A percentile compares a stretch with the other conserved stretches of the same genome.
These are phyloP conservation scores for Amphirosellinia nigrospora DNA, from an alignment of 495 filamentous ascomycete genomes.

Conservation along the genomic window DNA sequence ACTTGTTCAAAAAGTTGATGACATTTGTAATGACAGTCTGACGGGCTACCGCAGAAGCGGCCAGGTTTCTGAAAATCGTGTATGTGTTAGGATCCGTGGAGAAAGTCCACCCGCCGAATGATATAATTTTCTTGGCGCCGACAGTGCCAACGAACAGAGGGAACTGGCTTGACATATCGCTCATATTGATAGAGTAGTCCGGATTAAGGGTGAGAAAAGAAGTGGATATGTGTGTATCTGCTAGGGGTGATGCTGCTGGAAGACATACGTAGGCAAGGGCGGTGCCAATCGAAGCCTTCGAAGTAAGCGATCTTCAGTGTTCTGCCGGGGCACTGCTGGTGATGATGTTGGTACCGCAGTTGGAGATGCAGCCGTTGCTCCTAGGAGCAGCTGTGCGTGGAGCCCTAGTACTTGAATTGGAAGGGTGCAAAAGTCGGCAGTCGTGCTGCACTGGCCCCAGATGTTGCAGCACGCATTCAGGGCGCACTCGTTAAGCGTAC, in stretches of 20 bases:
- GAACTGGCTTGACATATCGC: too few species aligned
- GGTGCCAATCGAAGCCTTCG: too few species aligned
- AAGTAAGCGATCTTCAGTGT: too few species aligned
- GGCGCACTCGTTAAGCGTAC: too few species aligned
- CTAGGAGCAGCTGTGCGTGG: constrained; percentile 37
- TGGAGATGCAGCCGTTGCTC: constrained; percentile 48
- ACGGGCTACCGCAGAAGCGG: too few species aligned
- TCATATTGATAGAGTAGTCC: too few species aligned
- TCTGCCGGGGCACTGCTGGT: constrained; percentile 22
- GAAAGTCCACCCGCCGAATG: constrained; percentile 57
- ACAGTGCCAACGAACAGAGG: too few species aligned
- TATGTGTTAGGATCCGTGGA: constrained; percentile 45
- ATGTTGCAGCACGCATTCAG: constrained; percentile 44
- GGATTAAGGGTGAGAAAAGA: too few species aligned
- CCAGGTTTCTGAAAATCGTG: constrained; percentile 46
- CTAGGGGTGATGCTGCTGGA: constrained; percentile 38
- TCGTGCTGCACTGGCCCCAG: constrained; percentile 55
- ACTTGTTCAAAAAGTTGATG: too few species aligned
- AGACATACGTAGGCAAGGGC: too few species aligned
- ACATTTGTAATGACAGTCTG: too few species aligned
- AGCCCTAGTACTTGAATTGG: constrained; percentile 35
- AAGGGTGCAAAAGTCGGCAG: constrained; percentile 46
- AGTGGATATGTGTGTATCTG: too few species aligned
- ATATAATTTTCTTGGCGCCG: constrained; percentile 46
- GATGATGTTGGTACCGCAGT: constrained; percentile 46